Evolutionary conservation across 2,329 filamentous ascomycete genomes (phyloP), one percentile per base, ranked within the genome.

Genomic region (Exophiala calicioides): DNA sequence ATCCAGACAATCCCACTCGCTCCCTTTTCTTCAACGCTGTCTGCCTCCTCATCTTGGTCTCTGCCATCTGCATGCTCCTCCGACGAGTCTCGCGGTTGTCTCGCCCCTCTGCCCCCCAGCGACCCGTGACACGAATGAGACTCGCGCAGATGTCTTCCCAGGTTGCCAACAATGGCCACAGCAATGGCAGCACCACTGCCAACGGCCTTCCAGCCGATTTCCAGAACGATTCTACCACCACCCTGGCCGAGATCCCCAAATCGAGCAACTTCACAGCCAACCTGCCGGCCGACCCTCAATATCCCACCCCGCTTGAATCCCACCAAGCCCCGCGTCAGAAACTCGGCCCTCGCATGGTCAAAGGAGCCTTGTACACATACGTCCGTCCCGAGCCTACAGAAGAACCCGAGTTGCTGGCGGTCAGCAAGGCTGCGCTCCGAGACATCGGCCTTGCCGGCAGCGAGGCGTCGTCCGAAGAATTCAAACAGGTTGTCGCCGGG

Each of bases 341-440:
- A 26, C 84, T 97, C 37, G 78, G 80, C 1, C 91, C 93, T 12
- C 85, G 90, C 37, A 77, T 89, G 65, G 93, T 98, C 30, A 88
- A 85, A 63, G 81, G 84, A 49, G 91, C 93, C 3, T 70, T 91
- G 39, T 98, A 88, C 69, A 95, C 90, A 6, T 98, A 85, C 76
- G 90, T 98, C 15, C 82, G 90, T 3, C 93, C 93, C 0, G 86
- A 91, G 60, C 68, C 76, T 15, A 78, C 83, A 19, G 74, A 83
- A 53, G 79, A 85, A 16, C 81, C 89, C 0, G 88, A 96, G 62
- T 74, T 98, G 12, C 77, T 97, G 1, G 86, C 81, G 5, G 84
- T 95, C 2, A 95, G 90, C 53, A 78, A 81, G 2, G 81, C 81
- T 2, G 91, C 90, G 0, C 75, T 97, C 69, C 76, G 75, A 39